Evolutionary conservation across 2,329 filamentous ascomycete species (phyloP), one percentile per base, ranked within the genome.

Genomic region (Elsinoe fawcettii): DNA sequence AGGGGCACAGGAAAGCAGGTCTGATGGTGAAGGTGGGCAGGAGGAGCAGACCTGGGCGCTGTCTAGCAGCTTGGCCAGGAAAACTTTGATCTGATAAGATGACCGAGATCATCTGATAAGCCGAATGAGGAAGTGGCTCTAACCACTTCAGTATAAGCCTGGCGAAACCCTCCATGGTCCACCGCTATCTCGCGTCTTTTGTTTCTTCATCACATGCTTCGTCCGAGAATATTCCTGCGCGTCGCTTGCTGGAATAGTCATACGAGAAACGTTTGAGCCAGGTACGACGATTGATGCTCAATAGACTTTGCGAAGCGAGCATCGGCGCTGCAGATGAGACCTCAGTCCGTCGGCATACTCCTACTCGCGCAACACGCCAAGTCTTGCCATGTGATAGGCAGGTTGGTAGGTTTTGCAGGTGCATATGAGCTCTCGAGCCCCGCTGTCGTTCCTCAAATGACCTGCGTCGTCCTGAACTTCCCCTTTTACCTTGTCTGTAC

Each of bases 301-400:
- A n/a, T n/a, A n/a, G n/a, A n/a, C n/a, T n/a, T n/a, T n/a, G n/a
- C n/a, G 39, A 46, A 46, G 41, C 41, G 41, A 46, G 41, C 5
- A 30, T 30, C 9, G 27, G 27, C 27, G 9, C 27, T 30, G 27
- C 27, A 30, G 27, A 5, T 9, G 27, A 30, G 27, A 30, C 27
- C 27, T 30, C 27, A 5, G 27, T 5, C 9, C 27, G 27, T 30
- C 27, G 27, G 27, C 27, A 30, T 30, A 30, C 27, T 30, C 27
- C 27, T 30, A 9, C 27, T 30, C 59, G 59, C n/a, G 62, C 51
- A n/a, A 41, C 23, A n/a, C 16, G 32, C 23, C 36, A 39, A 55
- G 37, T 18, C 16, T 11, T 55, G 34, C 22, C 20, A 39, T 37
- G 34, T 51, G 27, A 34, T 34, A n/a, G 27, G 18, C 34, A 22